Percentiles rank a stretch among this genome's conserved stretches.
These are phyloP conservation scores for Spathaspora arborariae DNA, from an alignment of 805 yeast genomes.

Conservation along the genomic window DNA sequence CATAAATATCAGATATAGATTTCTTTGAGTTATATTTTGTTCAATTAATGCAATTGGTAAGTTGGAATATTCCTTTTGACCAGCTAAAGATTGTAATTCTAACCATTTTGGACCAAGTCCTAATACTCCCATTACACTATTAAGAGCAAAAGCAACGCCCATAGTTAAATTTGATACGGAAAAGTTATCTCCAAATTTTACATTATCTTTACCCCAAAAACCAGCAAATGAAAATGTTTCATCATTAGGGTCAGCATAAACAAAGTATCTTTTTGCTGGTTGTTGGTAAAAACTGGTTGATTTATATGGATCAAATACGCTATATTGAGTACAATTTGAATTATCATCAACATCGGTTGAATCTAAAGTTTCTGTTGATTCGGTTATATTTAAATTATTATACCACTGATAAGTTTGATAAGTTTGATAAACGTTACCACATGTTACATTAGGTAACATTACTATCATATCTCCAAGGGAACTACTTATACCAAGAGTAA, in stretches of 20 bases:
- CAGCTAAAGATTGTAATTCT: slow-evolving; percentile 49
- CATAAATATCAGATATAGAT: slow-evolving; percentile 34
- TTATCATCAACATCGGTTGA: neutral
- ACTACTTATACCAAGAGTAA: neutral
- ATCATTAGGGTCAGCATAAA: neutral
- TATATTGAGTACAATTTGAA: neutral
- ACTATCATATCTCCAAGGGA: neutral
- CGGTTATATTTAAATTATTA: neutral
- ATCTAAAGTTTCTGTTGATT: neutral
- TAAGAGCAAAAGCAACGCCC: slow-evolving; percentile 68
- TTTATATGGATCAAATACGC: neutral
- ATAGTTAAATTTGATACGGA: slow-evolving; percentile 52
- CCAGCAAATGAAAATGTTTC: slow-evolving; percentile 22
- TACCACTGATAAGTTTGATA: neutral
- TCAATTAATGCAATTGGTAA: slow-evolving; percentile 30
- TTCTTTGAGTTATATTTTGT: slow-evolving; percentile 30
- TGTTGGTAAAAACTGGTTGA: neutral
- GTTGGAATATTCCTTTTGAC: slow-evolving; percentile 31
- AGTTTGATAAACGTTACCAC: neutral
- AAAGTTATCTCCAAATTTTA: slow-evolving; percentile 44
- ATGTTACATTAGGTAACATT: neutral
- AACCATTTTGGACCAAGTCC: slow-evolving; percentile 70
- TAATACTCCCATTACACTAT: slow-evolving; percentile 61
- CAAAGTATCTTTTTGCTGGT: neutral
- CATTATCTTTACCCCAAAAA: slow-evolving; percentile 59